These are phyloP conservation scores for Parsonsia alboflavescens DNA, from an alignment of 257 asterid genomes.

Conservation along the genomic window DNA sequence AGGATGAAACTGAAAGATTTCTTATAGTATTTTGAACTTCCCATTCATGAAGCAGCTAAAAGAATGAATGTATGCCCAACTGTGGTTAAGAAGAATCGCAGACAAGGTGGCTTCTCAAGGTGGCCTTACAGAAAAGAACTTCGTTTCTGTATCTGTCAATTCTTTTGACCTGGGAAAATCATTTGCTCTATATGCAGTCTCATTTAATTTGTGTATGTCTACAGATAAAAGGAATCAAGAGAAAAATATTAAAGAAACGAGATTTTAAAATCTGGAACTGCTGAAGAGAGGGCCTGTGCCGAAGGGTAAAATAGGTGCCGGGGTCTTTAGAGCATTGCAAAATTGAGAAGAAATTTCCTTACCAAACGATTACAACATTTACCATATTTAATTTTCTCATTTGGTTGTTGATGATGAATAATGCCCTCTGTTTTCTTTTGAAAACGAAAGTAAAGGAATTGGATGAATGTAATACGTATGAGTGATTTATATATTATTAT, in stretches of 20 bases:
- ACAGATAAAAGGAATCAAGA: too few relatives aligned
- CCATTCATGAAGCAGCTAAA: slow-evolving; percentile 37
- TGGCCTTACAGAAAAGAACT: slow-evolving; percentile 68
- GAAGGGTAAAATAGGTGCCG: neutral
- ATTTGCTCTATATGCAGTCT: too few relatives aligned
- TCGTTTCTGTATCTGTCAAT: neutral
- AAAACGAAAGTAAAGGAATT: neutral
- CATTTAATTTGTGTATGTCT: too few relatives aligned
- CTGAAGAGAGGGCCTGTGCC: slow-evolving; percentile 23
- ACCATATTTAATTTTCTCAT: neutral
- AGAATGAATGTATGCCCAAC: slow-evolving; percentile 47
- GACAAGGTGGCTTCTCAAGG: slow-evolving; percentile 48
- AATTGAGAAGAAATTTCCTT: neutral
- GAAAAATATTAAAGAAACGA: too few relatives aligned
- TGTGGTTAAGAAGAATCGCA: slow-evolving; percentile 57
- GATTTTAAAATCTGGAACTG: slow-evolving; percentile 24
- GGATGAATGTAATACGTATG: neutral
- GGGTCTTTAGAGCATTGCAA: neutral
- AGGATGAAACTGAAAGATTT: too few relatives aligned
- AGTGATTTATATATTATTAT: too few relatives aligned
- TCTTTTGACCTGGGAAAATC: neutral
- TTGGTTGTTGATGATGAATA: neutral
- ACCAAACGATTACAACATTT: neutral
- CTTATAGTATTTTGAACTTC: too few relatives aligned
- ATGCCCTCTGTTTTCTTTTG: neutral